These are phyloP conservation scores for Plasmodium billcollinsi DNA, from an alignment of 169 alveolate genomes.

Conservation along the genomic window DNA sequence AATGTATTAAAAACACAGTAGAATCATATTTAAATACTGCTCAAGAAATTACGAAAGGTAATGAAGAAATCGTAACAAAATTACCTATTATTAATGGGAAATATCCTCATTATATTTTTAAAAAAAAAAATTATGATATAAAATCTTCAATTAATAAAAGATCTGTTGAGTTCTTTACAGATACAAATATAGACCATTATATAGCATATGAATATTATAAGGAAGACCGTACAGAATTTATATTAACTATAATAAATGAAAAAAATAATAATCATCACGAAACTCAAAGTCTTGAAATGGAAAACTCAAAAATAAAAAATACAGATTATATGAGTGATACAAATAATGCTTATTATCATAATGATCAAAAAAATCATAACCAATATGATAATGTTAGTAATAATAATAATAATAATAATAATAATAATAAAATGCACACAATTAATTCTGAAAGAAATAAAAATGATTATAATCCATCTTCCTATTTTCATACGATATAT, in stretches of 20 bases:
- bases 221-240: constrained; percentile 52
- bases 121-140: constrained; percentile 9
- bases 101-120: constrained; percentile 62
- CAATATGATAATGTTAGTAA: no score
- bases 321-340: background rate
- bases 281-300: background rate
- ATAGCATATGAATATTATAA: constrained; percentile 66
- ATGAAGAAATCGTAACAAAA: constrained; percentile 26
- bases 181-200: constrained; percentile 19
- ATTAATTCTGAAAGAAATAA: background rate
- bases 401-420: no score
- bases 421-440: no score
- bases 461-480: background rate
- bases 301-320: background rate
- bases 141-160: constrained; percentile 18
- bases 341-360: no score
- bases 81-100: constrained; percentile 63
- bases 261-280: background rate
- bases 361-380: no score
- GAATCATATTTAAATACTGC: constrained; percentile 41
- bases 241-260: constrained; percentile 7
- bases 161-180: constrained; percentile 8
- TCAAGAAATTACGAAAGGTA: constrained; percentile 22
- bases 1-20: constrained; percentile 16
- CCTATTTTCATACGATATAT: background rate